These are phyloP conservation scores for Thermoascus crustaceus DNA, from an alignment of 2,329 filamentous ascomycete species.

Conservation along the genomic window DNA sequence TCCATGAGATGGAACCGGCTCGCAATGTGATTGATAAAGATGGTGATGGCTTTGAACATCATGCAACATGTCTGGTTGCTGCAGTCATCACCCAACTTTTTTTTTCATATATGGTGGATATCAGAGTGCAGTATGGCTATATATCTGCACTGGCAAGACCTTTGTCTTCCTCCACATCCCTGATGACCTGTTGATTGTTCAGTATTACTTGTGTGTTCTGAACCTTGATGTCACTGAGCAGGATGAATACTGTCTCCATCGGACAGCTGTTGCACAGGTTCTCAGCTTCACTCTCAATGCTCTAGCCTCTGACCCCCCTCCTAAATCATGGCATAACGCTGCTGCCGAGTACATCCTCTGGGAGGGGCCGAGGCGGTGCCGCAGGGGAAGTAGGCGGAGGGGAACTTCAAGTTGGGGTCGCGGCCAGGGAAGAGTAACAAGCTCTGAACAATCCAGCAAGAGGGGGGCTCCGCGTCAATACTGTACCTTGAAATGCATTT, in stretches of 20 bases:
- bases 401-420: conserved; percentile 17
- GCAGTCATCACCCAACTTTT: conserved; percentile 19
- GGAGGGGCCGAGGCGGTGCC: conserved; percentile 10
- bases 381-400: too few relatives aligned
- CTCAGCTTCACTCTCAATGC: conserved; percentile 25
- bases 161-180: conserved; percentile 24
- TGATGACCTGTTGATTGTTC: conserved; percentile 14
- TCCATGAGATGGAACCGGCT: conserved; percentile 17
- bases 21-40: conserved; percentile 18
- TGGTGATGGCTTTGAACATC: conserved; percentile 17
- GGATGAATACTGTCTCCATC: conserved; percentile 18
- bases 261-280: conserved; percentile 24
- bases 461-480: conserved; percentile 10
- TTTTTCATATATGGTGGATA: conserved; percentile 23
- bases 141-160: conserved; percentile 22
- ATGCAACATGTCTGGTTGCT: conserved; percentile 17
- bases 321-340: conserved; percentile 17
- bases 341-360: conserved; percentile 14
- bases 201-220: conserved; percentile 19
- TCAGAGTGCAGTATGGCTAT: conserved; percentile 18
- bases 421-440: conserved; percentile 16
- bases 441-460: conserved; percentile 7
- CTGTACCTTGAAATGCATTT: conserved; percentile 17
- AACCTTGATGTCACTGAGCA: conserved; percentile 17
- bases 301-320: conserved; percentile 13